Evolutionary conservation across 441 rosid species (phyloP).

Genomic region (Pelargonium fulgidum): DNA sequence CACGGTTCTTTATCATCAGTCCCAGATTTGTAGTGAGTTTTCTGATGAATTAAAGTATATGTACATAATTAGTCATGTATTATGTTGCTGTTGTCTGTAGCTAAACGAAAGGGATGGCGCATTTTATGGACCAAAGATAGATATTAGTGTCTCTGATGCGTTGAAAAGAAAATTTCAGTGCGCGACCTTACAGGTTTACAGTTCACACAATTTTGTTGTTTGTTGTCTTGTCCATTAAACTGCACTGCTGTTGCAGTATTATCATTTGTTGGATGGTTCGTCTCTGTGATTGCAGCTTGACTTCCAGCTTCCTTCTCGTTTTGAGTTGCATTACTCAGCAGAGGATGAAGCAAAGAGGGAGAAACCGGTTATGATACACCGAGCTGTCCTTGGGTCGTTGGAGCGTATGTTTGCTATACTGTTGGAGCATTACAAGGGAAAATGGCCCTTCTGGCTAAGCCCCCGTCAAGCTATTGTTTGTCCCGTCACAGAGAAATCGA

Average conservation of each 20-base stretch:
- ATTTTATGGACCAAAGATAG: constrained; percentile 98
- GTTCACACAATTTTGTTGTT: constrained; percentile 8
- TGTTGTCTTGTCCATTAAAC: constrained; percentile 8
- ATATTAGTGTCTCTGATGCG: constrained; percentile 95
- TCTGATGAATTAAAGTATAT: no score
- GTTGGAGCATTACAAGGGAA: constrained; percentile 95
- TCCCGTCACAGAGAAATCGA: constrained; percentile 86
- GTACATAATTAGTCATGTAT: no score
- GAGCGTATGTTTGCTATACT: constrained; percentile 95
- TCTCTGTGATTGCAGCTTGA: constrained; percentile 65
- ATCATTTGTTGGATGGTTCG: constrained; percentile 15
- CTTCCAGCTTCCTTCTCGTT: constrained; percentile 89
- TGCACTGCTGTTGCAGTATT: constrained; percentile 11
- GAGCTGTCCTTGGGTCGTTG: constrained; percentile 94
- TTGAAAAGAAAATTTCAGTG: constrained; percentile 90
- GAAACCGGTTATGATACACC: constrained; percentile 91
- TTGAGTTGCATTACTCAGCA: constrained; percentile 72
- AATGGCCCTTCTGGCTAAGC: constrained; percentile 99
- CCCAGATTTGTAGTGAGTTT: no score
- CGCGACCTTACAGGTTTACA: constrained; percentile 84
- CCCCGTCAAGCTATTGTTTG: constrained; percentile 99
- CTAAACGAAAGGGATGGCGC: constrained; percentile 92
- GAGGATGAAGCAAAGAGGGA: constrained; percentile 83
- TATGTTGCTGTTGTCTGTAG: constrained; percentile 31
- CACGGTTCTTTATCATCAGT: no score